Evolutionary conservation across 2,329 filamentous ascomycete genomes (phyloP), one percentile per base, ranked within the genome.

Genomic region (Colletotrichum destructivum): DNA sequence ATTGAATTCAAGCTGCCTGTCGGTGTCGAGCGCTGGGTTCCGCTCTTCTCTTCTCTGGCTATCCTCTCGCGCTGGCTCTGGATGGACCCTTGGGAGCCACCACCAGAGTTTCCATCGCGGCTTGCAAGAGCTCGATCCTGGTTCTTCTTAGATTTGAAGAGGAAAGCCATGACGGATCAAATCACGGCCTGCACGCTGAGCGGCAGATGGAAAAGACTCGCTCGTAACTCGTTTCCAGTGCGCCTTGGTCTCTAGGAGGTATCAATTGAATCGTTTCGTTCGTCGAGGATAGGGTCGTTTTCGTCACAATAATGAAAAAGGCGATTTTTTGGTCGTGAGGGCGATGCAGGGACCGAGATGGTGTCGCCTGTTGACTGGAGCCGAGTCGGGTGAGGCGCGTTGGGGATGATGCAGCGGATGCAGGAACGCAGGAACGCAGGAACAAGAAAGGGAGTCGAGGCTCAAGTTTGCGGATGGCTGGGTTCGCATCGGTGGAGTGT

Each of bases 101-200:
- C 70, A 12, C 81, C 82, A 35, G 83, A 78, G 72, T 82, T 83
- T 63, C 85, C 88, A 78, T 90, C 88, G 79, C 88, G 88, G 79
- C 85, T 88, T 64, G 85, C 83, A 75, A 88, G 80, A 69, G 84
- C 84, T 79, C 90, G 89, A 77, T 92, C 90, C 81, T 92, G 91
- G 79, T 89, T 88, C 83, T 94, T 94, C 84, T 94, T 95, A 68
- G 91, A 93, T 82, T 94, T 94, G 86, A 95, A 95, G 73, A 95
- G 88, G 82, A 95, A 95, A 75, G 93, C 91, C 93, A 95, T 95
- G 82, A 82, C 86, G 81, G 78, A 77, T 82, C 79, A 69, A 42
- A 60, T 72, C 65, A 80, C 77, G 78, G 79, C 78, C 81, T 80
- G 81, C 81, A 79, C 77, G 77, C 79, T 79, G 81, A 81, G 70